Evolutionary conservation across 352 stramenopile genomes (phyloP).

Genomic region (Aphanomyces stellatus): DNA sequence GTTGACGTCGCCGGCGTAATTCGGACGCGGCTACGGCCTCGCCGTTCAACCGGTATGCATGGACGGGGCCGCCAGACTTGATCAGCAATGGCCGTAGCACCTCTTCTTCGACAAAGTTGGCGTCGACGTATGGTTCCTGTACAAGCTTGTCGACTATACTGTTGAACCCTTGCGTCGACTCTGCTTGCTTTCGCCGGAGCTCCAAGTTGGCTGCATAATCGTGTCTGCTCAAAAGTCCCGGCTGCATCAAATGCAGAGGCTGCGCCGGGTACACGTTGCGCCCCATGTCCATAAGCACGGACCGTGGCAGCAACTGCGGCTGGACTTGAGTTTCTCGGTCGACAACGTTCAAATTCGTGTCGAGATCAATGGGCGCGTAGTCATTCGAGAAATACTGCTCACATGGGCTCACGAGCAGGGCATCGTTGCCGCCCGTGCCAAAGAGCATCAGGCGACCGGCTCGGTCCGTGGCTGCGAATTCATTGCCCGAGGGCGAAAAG

Average conservation of each 20-base stretch:
- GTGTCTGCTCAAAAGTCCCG: slow-evolving; percentile 28
- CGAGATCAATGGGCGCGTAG: slow-evolving; percentile 82
- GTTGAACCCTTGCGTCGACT: background rate
- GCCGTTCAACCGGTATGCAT: slow-evolving; percentile 60
- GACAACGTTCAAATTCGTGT: slow-evolving; percentile 81
- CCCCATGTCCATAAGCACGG: slow-evolving; percentile 67
- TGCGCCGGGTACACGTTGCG: slow-evolving; percentile 63
- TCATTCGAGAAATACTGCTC: slow-evolving; percentile 87
- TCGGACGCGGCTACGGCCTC: slow-evolving; percentile 64
- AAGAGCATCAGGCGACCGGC: slow-evolving; percentile 73
- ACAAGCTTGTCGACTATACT: background rate
- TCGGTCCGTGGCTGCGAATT: slow-evolving; percentile 78
- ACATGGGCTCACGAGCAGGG: slow-evolving; percentile 46
- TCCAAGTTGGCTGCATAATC: slow-evolving; percentile 57
- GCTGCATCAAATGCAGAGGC: slow-evolving; percentile 46
- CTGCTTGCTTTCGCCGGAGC: slow-evolving; percentile 50
- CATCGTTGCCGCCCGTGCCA: slow-evolving; percentile 56
- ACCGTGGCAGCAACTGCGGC: slow-evolving; percentile 77
- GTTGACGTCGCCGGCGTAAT: background rate
- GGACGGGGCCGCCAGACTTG: background rate
- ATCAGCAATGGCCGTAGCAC: slow-evolving; percentile 37
- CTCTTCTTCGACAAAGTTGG: slow-evolving; percentile 38
- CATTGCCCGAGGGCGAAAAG: slow-evolving; percentile 56
- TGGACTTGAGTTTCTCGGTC: slow-evolving; percentile 82
- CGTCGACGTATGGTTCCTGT: background rate